These are phyloP conservation scores for Pseudocercospora cruenta DNA, from an alignment of 2,329 filamentous ascomycete species.

Conservation along the genomic window DNA sequence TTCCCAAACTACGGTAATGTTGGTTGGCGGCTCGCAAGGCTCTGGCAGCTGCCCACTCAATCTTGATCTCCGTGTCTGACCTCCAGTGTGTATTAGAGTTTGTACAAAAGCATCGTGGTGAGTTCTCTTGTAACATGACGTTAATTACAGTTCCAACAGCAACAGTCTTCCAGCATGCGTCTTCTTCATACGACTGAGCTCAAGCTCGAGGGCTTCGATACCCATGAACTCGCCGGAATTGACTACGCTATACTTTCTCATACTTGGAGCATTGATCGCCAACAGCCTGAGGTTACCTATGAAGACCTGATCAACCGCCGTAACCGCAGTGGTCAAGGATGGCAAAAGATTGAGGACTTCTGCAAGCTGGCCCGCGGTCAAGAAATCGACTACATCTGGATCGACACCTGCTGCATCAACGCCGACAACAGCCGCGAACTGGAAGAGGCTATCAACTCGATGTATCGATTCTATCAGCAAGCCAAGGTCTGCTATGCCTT, in stretches of 20 bases:
- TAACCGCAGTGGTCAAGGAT: neutral
- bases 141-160: neutral
- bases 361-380: neutral
- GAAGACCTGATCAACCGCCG: neutral
- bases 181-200: neutral
- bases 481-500: neutral
- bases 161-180: neutral
- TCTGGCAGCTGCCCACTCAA: neutral
- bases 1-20: neutral
- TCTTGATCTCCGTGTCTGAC: neutral
- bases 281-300: neutral
- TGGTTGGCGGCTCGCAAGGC: neutral
- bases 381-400: neutral
- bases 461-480: neutral
- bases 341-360: neutral
- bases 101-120: neutral
- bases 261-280: neutral
- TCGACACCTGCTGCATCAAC: neutral
- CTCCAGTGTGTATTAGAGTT: neutral
- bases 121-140: neutral
- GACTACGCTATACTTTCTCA: neutral
- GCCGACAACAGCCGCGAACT: neutral
- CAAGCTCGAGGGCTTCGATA: neutral
- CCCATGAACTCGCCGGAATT: neutral
- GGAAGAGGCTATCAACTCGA: neutral